A percentile compares a stretch with the other conserved stretches of the same genome.
Evolutionary conservation across 495 filamentous ascomycete genomes (phyloP).

Genomic region (Lichina pygmaea): DNA sequence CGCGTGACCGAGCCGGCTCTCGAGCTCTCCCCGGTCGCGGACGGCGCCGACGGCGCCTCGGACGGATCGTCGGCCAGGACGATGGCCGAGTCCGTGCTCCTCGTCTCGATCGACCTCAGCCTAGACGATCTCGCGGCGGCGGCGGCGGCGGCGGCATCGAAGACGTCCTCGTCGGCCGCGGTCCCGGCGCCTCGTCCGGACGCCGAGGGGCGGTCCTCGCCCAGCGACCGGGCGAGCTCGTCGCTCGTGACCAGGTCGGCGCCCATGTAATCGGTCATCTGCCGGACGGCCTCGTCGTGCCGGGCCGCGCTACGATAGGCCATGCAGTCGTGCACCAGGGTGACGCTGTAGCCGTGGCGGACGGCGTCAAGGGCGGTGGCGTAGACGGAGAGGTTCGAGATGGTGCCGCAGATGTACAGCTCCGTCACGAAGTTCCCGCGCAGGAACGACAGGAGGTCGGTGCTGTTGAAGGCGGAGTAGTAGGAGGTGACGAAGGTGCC

Average conservation of each 20-base stretch:
- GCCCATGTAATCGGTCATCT: slow-evolving; percentile 52
- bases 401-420: slow-evolving; percentile 72
- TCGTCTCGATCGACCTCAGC: background rate
- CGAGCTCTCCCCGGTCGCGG: background rate
- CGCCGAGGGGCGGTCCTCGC: background rate
- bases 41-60: background rate
- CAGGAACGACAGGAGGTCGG: slow-evolving; percentile 38
- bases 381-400: slow-evolving; percentile 72
- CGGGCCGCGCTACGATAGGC: slow-evolving; percentile 49
- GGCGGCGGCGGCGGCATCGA: background rate
- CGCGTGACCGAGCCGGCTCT: background rate
- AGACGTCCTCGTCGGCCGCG: background rate
- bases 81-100: background rate
- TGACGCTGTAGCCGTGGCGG: slow-evolving; percentile 59
- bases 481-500: slow-evolving; percentile 48
- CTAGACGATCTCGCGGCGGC: background rate
- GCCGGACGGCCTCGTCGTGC: slow-evolving; percentile 47
- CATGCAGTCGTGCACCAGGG: slow-evolving; percentile 68
- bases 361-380: slow-evolving; percentile 85
- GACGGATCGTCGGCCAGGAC: background rate
- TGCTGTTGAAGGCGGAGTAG: slow-evolving; percentile 70
- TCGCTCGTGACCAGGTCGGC: slow-evolving; percentile 32
- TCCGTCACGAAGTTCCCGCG: slow-evolving; percentile 63
- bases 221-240: slow-evolving; percentile 23
- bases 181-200: background rate